Conservation (phyloP, 73 alveolate species). For the Urostyla sp. region DNA sequence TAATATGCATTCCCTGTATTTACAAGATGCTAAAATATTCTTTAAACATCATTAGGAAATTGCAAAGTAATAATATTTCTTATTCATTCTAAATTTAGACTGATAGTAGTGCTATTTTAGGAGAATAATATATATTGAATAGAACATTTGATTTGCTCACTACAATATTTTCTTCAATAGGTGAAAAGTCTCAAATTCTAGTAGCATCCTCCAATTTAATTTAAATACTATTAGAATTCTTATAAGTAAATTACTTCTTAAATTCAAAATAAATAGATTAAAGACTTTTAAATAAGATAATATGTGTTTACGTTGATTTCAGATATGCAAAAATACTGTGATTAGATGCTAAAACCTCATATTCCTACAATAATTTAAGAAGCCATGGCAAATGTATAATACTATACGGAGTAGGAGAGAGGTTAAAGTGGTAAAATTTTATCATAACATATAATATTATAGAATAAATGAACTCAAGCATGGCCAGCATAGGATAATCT, state of each 20-base stretch:
- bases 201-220: conserved; percentile 30
- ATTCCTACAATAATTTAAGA: conserved; percentile 28
- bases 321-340: conserved; percentile 42
- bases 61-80: no score
- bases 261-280: neutral
- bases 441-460: no score
- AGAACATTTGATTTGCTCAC: conserved; percentile 46
- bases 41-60: conserved; percentile 20
- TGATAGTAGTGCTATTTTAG: neutral
- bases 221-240: conserved; percentile 29
- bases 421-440: no score
- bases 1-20: conserved; percentile 49
- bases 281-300: conserved; percentile 14
- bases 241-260: no score
- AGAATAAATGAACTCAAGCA: no score
- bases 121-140: conserved; percentile 26
- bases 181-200: conserved; percentile 28
- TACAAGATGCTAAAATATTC: conserved; percentile 57
- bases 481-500: no score
- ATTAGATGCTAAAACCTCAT: neutral
- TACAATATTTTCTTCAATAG: conserved; percentile 40
- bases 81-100: no score
- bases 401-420: neutral
- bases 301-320: conserved; percentile 51
- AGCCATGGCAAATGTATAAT: conserved; percentile 30